Evolutionary conservation across 2,329 filamentous ascomycete species (phyloP).

Genomic region (Fusarium miscanthi): DNA sequence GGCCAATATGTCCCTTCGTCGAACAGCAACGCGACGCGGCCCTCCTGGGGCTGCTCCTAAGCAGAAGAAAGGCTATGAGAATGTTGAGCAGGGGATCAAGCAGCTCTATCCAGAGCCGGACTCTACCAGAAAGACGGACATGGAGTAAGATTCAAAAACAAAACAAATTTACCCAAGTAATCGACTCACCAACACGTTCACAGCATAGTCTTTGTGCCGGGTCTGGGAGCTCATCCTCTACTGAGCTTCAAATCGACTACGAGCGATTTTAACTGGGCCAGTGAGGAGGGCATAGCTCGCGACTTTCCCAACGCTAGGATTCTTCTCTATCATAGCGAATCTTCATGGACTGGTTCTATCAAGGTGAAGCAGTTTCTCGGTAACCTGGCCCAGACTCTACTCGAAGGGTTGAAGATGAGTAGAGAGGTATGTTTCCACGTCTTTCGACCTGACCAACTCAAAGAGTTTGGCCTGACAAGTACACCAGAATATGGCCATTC

Average conservation of each 20-base stretch:
- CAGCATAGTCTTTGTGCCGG: conserved; percentile 56
- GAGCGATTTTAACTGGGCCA: conserved; percentile 56
- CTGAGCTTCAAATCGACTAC: conserved; percentile 53
- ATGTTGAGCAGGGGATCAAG: conserved; percentile 54
- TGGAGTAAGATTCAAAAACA: conserved; percentile 44
- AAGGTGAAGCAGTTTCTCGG: conserved; percentile 56
- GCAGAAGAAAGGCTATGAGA: conserved; percentile 50
- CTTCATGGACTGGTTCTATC: conserved; percentile 53
- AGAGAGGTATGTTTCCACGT: conserved; percentile 47
- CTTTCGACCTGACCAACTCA: neutral
- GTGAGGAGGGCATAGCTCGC: conserved; percentile 45
- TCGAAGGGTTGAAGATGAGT: conserved; percentile 49
- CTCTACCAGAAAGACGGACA: conserved; percentile 46
- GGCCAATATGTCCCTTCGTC: conserved; percentile 23
- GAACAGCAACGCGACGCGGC: conserved; percentile 37
- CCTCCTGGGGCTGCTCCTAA: conserved; percentile 30
- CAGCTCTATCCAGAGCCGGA: conserved; percentile 51
- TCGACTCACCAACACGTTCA: neutral
- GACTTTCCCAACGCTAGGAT: conserved; percentile 56
- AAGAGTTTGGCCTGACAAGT: neutral
- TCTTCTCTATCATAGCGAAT: conserved; percentile 56
- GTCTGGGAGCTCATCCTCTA: conserved; percentile 54
- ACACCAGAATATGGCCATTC: neutral
- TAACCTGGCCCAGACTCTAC: conserved; percentile 53
- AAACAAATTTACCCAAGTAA: rapidly evolving